Percentiles rank a stretch among this genome's conserved stretches.
phyloP scores from a whole-genome alignment of 306 rosid species.

The Dalbergia oliveri region DNA sequence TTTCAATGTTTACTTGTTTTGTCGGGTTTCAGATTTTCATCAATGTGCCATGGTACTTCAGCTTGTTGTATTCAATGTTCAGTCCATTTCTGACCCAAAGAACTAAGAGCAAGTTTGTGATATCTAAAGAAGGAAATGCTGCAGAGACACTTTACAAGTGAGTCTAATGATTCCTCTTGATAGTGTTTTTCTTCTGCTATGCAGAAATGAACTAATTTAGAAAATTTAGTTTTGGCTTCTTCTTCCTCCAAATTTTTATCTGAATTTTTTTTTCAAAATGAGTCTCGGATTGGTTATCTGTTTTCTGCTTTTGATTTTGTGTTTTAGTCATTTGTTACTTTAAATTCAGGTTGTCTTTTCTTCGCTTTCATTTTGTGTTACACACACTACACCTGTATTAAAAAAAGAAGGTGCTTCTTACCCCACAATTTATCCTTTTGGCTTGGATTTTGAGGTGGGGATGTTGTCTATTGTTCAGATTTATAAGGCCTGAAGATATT shows the following conservation, averaged over 20 bases:
- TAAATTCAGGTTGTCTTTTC: neutral
- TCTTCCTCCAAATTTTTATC: conserved; percentile 8
- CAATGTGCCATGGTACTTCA: conserved; percentile 97
- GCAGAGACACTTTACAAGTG: conserved; percentile 95
- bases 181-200: neutral
- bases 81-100: conserved; percentile 90
- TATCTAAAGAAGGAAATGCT: conserved; percentile 85
- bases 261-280: neutral
- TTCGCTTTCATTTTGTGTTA: neutral
- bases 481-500: conserved; percentile 84
- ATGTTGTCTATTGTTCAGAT: conserved; percentile 54
- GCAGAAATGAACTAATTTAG: neutral
- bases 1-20: neutral
- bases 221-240: neutral
- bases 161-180: conserved; percentile 28
- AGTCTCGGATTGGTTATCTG: conserved; percentile 6
- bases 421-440: conserved; percentile 15
- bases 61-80: conserved; percentile 79
- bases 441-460: conserved; percentile 18
- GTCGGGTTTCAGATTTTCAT: conserved; percentile 68
- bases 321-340: conserved; percentile 1
- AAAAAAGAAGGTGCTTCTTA: neutral
- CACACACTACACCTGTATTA: neutral
- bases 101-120: conserved; percentile 92
- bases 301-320: conserved; percentile 13